Evolutionary conservation across 352 stramenopile genomes (phyloP).

Genomic region (Phytophthora pisi): DNA sequence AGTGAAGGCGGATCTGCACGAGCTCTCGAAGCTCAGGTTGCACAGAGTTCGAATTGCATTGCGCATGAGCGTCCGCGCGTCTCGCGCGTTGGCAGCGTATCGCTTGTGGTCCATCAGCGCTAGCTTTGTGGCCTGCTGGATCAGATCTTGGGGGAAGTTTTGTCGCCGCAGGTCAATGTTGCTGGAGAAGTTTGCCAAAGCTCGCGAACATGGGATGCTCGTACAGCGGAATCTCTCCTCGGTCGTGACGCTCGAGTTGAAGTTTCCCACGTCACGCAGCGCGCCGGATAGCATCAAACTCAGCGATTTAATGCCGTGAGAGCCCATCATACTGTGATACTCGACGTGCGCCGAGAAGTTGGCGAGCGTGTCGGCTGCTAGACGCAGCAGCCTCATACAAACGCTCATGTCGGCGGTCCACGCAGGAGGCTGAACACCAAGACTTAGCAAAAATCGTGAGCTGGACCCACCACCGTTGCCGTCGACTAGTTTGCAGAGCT

Average conservation of each 20-base stretch:
- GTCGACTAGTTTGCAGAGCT: conserved; percentile 54
- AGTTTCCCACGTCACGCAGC: conserved; percentile 54
- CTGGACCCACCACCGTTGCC: conserved; percentile 32
- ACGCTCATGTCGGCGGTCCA: conserved; percentile 32
- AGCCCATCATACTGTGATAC: conserved; percentile 56
- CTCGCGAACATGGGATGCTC: conserved; percentile 55
- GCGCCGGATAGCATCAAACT: conserved; percentile 50
- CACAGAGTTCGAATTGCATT: conserved; percentile 64
- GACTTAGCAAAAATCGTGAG: conserved; percentile 19
- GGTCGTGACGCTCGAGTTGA: conserved; percentile 33
- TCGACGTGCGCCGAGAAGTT: conserved; percentile 77
- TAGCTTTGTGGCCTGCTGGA: conserved; percentile 57
- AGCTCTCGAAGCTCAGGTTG: conserved; percentile 70
- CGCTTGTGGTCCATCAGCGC: conserved; percentile 51
- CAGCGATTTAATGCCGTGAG: conserved; percentile 59
- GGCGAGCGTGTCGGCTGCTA: conserved; percentile 64
- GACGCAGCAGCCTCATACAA: conserved; percentile 43
- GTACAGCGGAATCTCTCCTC: conserved; percentile 56
- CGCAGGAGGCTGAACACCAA: conserved; percentile 2
- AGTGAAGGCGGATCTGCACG: conserved; percentile 54
- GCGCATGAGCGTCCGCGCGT: conserved; percentile 45
- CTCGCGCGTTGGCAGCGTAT: conserved; percentile 19
- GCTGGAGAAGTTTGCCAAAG: conserved; percentile 75
- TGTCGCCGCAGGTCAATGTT: conserved; percentile 58
- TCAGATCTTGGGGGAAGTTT: conserved; percentile 57